phyloP scores from a whole-genome alignment of 2,329 filamentous ascomycete species.

The Xylariaceae sp. region DNA sequence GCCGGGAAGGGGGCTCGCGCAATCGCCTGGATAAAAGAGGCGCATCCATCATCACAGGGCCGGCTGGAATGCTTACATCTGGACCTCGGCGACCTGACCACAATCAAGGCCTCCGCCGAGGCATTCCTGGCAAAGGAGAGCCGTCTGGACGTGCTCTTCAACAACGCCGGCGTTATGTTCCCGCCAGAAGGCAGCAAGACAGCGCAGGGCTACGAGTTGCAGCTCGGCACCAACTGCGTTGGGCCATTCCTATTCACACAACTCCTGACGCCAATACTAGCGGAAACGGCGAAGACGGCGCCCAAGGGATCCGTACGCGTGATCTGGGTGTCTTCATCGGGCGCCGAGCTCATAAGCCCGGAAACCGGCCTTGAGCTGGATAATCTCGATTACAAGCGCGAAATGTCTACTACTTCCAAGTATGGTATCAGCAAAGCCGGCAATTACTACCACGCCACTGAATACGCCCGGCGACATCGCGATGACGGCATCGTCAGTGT shows the following conservation, averaged over 20 bases:
- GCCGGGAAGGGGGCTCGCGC: conserved; percentile 24
- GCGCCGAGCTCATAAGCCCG: conserved; percentile 24
- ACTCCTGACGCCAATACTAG: conserved; percentile 28
- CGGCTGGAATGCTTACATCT: conserved; percentile 24
- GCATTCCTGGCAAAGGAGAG: conserved; percentile 26
- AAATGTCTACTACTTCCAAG: conserved; percentile 21
- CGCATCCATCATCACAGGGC: conserved; percentile 22
- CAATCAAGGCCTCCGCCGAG: conserved; percentile 21
- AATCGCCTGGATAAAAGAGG: conserved; percentile 24
- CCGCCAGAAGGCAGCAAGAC: conserved; percentile 36
- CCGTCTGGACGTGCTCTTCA: conserved; percentile 37
- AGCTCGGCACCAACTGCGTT: conserved; percentile 32
- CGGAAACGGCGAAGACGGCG: conserved; percentile 25
- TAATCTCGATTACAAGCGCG: conserved; percentile 31
- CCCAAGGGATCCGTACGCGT: conserved; percentile 27
- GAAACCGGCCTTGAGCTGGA: conserved; percentile 30
- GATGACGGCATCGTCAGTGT: conserved; percentile 30
- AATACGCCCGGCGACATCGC: conserved; percentile 27
- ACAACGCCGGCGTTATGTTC: conserved; percentile 41
- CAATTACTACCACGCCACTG: conserved; percentile 31
- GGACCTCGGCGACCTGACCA: conserved; percentile 26
- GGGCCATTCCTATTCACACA: conserved; percentile 32
- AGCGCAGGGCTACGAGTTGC: conserved; percentile 33
- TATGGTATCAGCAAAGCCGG: conserved; percentile 33
- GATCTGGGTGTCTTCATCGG: conserved; percentile 32